Evolutionary conservation across 495 filamentous ascomycete species (phyloP), one percentile per base, ranked within the genome.

Genomic region (Polyplosphaeria fusca): DNA sequence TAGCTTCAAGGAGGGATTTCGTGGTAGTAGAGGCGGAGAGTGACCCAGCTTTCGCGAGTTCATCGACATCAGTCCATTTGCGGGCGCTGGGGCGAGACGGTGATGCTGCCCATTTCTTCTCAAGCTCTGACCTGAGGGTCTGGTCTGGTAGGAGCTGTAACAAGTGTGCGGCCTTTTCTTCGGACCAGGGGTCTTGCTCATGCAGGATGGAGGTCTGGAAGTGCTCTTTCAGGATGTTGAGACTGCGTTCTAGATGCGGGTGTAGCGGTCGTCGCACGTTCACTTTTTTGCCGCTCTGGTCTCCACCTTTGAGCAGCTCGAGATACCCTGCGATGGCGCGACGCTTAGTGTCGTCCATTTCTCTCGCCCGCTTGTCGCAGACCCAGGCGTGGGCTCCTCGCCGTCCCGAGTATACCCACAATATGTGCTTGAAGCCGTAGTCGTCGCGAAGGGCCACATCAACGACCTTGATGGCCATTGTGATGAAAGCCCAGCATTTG

Each of bases 381-480:
- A 98, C 87, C 93, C 93, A 98, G 5, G 92, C 93, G 83, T 98
- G 93, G 14, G 86, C 90, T 70, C 93, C 93, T 82, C 93, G 82
- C 67, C 93, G 86, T 28, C 93, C 93, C 0, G 93, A 97, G 71
- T 96, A 98, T 1, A 98, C 91, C 93, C 93, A 98, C 64, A 98
- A 78, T 60, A 98, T 91, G 69, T 98, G 92, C 65, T 88, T 81
- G 68, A 96, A 98, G 20, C 91, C 93, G 68, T 97, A 94, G 71
- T 98, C 93, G 1, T 97, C 91, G 55, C 88, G 78, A 47, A 98
- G 69, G 1, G 89, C 88, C 3, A 81, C 79, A 68, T 96, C 91
- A 22, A 98, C 76, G 18, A 96, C 88, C 67, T 94, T 95, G 65
- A 98, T 89, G 14, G 93, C 89, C 88, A 97, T 96, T 26, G 87